A percentile compares a stretch with the other conserved stretches of the same genome.
Conservation (phyloP, 2,329 filamentous ascomycete genomes). For the Dichotomopilus funicola region DNA sequence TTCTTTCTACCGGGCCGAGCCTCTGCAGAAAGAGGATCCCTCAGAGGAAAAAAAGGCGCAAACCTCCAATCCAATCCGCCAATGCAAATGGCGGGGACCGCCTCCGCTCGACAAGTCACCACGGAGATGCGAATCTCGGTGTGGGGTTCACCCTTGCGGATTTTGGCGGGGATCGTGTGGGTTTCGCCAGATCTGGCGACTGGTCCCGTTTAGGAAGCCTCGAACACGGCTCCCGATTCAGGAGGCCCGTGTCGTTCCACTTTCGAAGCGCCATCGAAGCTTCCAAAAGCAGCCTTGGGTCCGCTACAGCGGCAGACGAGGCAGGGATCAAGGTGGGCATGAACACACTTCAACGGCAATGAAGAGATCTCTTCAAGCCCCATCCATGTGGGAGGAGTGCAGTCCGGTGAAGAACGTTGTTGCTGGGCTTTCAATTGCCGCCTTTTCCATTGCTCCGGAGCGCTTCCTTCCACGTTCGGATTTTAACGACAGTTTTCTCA, state of each 20-base stretch:
- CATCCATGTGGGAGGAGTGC: too few species aligned
- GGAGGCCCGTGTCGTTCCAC: conserved; percentile 3
- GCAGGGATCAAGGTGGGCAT: too few species aligned
- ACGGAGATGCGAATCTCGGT: conserved; percentile 4
- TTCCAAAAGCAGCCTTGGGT: conserved; percentile 4
- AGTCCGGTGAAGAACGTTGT: too few species aligned
- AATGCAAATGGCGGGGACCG: neutral
- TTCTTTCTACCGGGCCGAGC: neutral
- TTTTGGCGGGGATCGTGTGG: neutral
- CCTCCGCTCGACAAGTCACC: neutral
- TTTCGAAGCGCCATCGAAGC: conserved; percentile 16
- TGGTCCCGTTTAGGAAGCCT: conserved; percentile 8
- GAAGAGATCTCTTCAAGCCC: too few species aligned
- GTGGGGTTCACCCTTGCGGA: neutral
- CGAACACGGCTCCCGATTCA: conserved; percentile 8
- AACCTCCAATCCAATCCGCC: neutral
- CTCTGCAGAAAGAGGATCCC: neutral
- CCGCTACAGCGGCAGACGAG: neutral
- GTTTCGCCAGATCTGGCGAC: conserved; percentile 4
- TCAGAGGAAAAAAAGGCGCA: neutral
- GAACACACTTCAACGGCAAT: too few species aligned
- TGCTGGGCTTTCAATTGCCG: too few species aligned
- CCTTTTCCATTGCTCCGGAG: too few species aligned
- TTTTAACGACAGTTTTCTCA: too few species aligned
- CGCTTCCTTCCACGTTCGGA: too few species aligned